Conservation (phyloP, 2,329 filamentous ascomycete species). For the Penicillium sp. region DNA sequence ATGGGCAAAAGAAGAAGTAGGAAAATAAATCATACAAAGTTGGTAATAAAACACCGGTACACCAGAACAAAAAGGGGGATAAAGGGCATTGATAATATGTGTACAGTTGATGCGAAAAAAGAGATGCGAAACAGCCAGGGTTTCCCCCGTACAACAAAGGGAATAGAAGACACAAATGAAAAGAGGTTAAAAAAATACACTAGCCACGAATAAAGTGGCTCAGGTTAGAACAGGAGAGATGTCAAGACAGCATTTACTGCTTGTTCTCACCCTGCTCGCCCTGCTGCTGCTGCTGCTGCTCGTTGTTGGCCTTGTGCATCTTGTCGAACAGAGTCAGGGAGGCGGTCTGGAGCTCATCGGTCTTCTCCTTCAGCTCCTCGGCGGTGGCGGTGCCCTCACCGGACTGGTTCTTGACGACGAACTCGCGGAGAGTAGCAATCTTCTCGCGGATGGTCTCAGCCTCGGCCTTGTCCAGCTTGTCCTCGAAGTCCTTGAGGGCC, state of each 20-base stretch:
- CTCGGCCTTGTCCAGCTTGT: constrained; percentile 96
- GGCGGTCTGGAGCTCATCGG: constrained; percentile 93
- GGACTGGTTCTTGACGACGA: constrained; percentile 90
- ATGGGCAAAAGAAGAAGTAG: constrained; percentile 29
- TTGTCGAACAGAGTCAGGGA: constrained; percentile 98
- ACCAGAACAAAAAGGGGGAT: constrained; percentile 37
- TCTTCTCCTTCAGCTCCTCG: constrained; percentile 97
- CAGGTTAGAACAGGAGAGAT: constrained; percentile 36
- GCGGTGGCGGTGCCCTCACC: constrained; percentile 85
- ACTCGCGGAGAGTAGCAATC: constrained; percentile 82
- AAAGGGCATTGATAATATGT: constrained; percentile 37
- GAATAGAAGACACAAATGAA: constrained; percentile 20
- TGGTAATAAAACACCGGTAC: constrained; percentile 41
- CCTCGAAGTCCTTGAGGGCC: constrained; percentile 93
- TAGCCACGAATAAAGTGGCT: constrained; percentile 22
- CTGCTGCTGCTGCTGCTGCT: constrained; percentile 63
- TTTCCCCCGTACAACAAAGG: constrained; percentile 32
- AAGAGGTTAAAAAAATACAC: constrained; percentile 32
- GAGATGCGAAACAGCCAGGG: constrained; percentile 27
- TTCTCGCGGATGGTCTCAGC: constrained; percentile 92
- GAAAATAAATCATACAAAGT: constrained; percentile 29
- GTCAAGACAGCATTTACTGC: constrained; percentile 36
- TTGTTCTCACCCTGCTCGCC: constrained; percentile 69
- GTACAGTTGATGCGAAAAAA: constrained; percentile 41
- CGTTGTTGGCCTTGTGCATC: constrained; percentile 94